These are phyloP conservation scores for Chionographis japonica DNA, from an alignment of 106 monocot genomes.

Conservation along the genomic window DNA sequence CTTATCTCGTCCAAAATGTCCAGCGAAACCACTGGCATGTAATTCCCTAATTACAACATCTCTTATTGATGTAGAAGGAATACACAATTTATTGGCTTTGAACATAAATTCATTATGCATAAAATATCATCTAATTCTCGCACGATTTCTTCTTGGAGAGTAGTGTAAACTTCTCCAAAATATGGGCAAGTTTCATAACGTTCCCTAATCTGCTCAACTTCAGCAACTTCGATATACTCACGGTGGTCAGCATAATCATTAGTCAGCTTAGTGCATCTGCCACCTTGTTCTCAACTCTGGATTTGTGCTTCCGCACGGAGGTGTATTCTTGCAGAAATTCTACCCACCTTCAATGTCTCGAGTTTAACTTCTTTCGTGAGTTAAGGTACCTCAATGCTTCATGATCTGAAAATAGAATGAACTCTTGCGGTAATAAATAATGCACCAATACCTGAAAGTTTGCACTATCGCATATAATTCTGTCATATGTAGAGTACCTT, in stretches of 20 bases:
- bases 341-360: background rate
- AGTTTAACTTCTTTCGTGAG: background rate
- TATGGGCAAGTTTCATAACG: background rate
- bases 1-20: slow-evolving; percentile 5
- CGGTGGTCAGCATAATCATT: background rate
- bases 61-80: background rate
- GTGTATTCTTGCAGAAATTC: background rate
- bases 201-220: background rate
- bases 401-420: slow-evolving; percentile 10
- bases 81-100: background rate
- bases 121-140: background rate
- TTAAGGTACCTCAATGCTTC: slow-evolving; percentile 3
- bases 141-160: background rate
- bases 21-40: background rate
- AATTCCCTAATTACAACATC: background rate
- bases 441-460: background rate
- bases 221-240: slow-evolving; percentile 1
- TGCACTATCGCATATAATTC: slow-evolving; percentile 6
- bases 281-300: background rate
- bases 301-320: background rate
- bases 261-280: slow-evolving; percentile 9
- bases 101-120: background rate
- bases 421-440: background rate
- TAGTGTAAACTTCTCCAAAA: background rate
- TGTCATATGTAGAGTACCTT: slow-evolving; percentile 9